Percentiles rank a stretch among this genome's conserved stretches.
phyloP scores from a whole-genome alignment of 306 rosid genomes.

The Vigna mungo region DNA sequence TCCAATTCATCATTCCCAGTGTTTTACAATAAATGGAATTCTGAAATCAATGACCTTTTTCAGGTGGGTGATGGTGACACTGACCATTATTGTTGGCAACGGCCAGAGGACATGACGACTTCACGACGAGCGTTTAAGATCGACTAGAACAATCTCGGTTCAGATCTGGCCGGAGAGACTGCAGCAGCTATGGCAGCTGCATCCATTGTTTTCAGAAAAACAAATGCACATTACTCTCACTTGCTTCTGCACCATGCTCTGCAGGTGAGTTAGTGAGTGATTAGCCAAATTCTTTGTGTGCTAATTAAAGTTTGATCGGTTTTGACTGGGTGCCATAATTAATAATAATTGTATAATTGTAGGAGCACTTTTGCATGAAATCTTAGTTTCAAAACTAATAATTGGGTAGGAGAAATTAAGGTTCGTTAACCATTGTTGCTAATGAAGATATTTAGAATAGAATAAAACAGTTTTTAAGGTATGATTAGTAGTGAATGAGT shows the following conservation, averaged over 20 bases:
- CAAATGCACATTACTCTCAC: slow-evolving; percentile 88
- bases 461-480: no score
- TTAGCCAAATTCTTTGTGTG: not conserved
- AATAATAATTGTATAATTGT: slow-evolving; percentile 6
- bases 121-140: slow-evolving; percentile 93
- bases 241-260: slow-evolving; percentile 87
- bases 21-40: not conserved
- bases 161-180: slow-evolving; percentile 96
- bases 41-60: not conserved
- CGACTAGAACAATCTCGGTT: slow-evolving; percentile 81
- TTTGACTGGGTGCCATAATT: slow-evolving; percentile 31
- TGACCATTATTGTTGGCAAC: slow-evolving; percentile 97
- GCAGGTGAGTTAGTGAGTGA: slow-evolving; percentile 50
- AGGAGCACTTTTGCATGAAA: no score
- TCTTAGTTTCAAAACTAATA: slow-evolving; percentile 30
- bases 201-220: slow-evolving; percentile 73
- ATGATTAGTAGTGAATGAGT: not conserved
- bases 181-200: slow-evolving; percentile 98
- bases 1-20: not conserved
- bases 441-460: no score
- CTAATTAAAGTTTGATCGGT: slow-evolving; percentile 21
- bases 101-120: slow-evolving; percentile 98
- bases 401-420: not conserved
- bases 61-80: slow-evolving; percentile 99
- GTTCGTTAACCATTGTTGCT: no score